Percentiles rank a stretch among this genome's conserved stretches.
Conservation (phyloP, 2,329 filamentous ascomycete species). For the Penicillium sp. region DNA sequence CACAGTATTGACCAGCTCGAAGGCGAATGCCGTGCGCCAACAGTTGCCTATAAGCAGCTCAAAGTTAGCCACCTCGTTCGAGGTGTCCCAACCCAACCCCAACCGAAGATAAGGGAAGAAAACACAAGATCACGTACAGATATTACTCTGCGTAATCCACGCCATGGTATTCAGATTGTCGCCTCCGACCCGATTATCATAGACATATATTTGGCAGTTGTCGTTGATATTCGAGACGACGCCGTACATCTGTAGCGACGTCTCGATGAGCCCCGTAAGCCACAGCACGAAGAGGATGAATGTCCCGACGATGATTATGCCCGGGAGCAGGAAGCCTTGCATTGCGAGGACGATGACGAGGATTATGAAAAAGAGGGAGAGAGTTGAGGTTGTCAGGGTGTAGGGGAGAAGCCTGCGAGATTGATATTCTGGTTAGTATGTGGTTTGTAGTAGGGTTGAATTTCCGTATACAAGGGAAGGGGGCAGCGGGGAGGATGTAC, state of each 20-base stretch:
- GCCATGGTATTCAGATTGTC: slow-evolving; percentile 62
- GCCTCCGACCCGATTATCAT: slow-evolving; percentile 51
- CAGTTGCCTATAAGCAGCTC: slow-evolving; percentile 53
- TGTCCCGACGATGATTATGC: slow-evolving; percentile 62
- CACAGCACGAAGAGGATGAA: slow-evolving; percentile 68
- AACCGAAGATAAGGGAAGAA: not conserved
- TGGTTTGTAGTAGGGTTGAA: not conserved
- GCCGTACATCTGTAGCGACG: slow-evolving; percentile 65
- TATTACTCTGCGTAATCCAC: slow-evolving; percentile 66
- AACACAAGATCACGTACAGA: slow-evolving; percentile 54
- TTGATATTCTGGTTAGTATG: slow-evolving; percentile 6
- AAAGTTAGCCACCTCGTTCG: not conserved
- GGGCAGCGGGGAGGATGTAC: slow-evolving; percentile 44
- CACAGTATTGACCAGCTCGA: slow-evolving; percentile 66
- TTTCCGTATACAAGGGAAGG: not conserved
- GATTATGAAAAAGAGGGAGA: slow-evolving; percentile 64
- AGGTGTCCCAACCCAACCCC: not conserved
- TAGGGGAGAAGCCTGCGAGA: slow-evolving; percentile 65
- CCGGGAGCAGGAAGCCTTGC: slow-evolving; percentile 62
- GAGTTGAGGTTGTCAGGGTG: slow-evolving; percentile 62
- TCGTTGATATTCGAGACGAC: slow-evolving; percentile 60
- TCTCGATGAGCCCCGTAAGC: slow-evolving; percentile 67
- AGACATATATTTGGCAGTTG: slow-evolving; percentile 64
- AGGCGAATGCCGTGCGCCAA: slow-evolving; percentile 68
- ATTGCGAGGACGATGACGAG: slow-evolving; percentile 62